A percentile compares a stretch with the other conserved stretches of the same genome.
Evolutionary conservation across 768 basidiomycete species (phyloP).

Genomic region (Serendipita sp.): DNA sequence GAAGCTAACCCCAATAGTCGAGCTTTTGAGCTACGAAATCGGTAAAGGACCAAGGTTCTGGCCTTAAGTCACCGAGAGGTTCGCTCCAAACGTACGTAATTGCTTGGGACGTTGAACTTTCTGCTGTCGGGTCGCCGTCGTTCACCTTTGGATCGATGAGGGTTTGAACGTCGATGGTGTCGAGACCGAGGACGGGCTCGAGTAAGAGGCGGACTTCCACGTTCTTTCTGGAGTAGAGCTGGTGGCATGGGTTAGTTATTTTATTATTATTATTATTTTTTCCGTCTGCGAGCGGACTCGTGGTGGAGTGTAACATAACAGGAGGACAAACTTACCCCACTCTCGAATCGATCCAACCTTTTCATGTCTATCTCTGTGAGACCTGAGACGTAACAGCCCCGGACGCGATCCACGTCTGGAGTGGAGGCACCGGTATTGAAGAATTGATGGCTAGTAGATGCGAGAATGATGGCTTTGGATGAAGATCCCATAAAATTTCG

Average conservation of each 20-base stretch:
- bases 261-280: background rate
- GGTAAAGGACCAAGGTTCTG: background rate
- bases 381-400: background rate
- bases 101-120: background rate
- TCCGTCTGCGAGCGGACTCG: background rate
- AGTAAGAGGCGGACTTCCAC: background rate
- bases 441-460: background rate
- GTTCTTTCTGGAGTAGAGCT: background rate
- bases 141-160: background rate
- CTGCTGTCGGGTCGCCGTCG: background rate
- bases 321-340: background rate
- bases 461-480: background rate
- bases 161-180: background rate
- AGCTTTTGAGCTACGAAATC: constrained; percentile 1
- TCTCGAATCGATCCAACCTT: background rate
- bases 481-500: background rate
- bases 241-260: background rate
- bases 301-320: background rate
- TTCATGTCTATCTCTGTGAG: background rate
- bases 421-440: background rate
- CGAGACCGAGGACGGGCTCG: background rate
- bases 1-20: background rate
- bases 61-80: background rate
- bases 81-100: background rate
- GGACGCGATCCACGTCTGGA: background rate